A percentile compares a stretch with the other conserved stretches of the same genome.
phyloP scores from a whole-genome alignment of 768 basidiomycete species.

The Psilocybe azurescens region DNA sequence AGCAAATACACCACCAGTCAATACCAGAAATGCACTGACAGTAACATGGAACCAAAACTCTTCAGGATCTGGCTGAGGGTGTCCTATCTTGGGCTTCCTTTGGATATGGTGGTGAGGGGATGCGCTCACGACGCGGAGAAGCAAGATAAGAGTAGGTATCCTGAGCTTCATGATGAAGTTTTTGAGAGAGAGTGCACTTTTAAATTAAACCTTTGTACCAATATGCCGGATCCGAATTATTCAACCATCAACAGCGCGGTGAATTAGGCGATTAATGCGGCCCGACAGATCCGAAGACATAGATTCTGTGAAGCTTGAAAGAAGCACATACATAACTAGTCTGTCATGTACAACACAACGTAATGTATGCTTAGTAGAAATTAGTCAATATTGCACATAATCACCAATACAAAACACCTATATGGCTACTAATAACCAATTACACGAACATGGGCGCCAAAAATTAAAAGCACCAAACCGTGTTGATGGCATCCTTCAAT shows the following conservation, averaged over 20 bases:
- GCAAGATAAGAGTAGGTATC: slow-evolving; percentile 21
- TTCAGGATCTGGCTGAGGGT: slow-evolving; percentile 18
- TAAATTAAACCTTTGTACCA: background rate
- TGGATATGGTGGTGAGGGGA: slow-evolving; percentile 15
- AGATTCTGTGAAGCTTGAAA: too few relatives aligned
- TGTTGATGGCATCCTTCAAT: too few relatives aligned
- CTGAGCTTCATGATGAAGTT: slow-evolving; percentile 24
- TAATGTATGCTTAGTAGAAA: too few relatives aligned
- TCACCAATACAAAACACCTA: too few relatives aligned
- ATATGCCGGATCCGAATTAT: background rate
- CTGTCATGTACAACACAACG: too few relatives aligned
- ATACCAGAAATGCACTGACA: slow-evolving; percentile 70
- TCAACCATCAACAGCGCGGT: background rate
- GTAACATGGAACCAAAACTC: slow-evolving; percentile 79
- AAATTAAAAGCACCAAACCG: too few relatives aligned
- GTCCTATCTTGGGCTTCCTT: slow-evolving; percentile 27
- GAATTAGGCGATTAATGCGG: too few relatives aligned
- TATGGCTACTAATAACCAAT: too few relatives aligned
- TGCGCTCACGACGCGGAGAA: slow-evolving; percentile 23
- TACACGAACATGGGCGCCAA: too few relatives aligned
- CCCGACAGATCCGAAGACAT: too few relatives aligned
- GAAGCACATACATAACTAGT: too few relatives aligned
- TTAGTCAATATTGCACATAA: too few relatives aligned
- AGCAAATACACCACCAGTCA: slow-evolving; percentile 90
- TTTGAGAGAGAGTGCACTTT: background rate